Evolutionary conservation across 768 basidiomycete genomes (phyloP).

Genomic region (Neoboletus brunneissimus): DNA sequence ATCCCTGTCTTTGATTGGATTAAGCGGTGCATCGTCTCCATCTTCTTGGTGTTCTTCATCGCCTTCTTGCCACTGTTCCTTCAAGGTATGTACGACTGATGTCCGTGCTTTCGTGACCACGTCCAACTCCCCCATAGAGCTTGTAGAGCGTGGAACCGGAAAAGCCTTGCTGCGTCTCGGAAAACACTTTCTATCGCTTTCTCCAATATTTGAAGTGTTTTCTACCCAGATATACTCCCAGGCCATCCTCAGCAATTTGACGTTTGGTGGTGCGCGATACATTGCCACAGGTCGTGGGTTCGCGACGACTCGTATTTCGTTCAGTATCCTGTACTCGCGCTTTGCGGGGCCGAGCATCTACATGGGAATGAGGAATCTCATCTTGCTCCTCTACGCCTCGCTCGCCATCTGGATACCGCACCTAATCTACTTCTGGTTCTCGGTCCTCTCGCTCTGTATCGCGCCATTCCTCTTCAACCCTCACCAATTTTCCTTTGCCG

Average conservation of each 20-base stretch:
- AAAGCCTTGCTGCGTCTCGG: slow-evolving; percentile 90
- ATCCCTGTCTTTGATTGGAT: slow-evolving; percentile 98
- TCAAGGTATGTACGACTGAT: slow-evolving; percentile 59
- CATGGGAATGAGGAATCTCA: slow-evolving; percentile 92
- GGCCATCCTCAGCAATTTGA: slow-evolving; percentile 93
- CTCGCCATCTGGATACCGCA: slow-evolving; percentile 92
- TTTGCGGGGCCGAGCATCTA: slow-evolving; percentile 99
- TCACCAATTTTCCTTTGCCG: slow-evolving; percentile 96
- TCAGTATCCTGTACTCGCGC: slow-evolving; percentile 95
- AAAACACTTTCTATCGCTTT: slow-evolving; percentile 96
- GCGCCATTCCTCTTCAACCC: slow-evolving; percentile 99
- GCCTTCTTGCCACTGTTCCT: slow-evolving; percentile 95
- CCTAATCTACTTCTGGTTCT: slow-evolving; percentile 99
- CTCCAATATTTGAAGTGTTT: slow-evolving; percentile 98
- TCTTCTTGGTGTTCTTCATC: slow-evolving; percentile 99
- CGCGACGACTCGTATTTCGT: slow-evolving; percentile 93
- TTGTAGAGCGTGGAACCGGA: slow-evolving; percentile 94
- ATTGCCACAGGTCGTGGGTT: slow-evolving; percentile 99
- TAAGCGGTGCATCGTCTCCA: slow-evolving; percentile 91
- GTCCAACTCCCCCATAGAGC: slow-evolving; percentile 49
- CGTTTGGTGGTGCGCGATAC: slow-evolving; percentile 97
- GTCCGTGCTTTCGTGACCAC: not conserved
- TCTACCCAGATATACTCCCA: slow-evolving; percentile 98
- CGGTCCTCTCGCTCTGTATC: slow-evolving; percentile 90
- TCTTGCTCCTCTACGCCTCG: slow-evolving; percentile 87